Evolutionary conservation across 2,329 filamentous ascomycete genomes (phyloP), one percentile per base, ranked within the genome.

Genomic region (Ophiostoma australiae): DNA sequence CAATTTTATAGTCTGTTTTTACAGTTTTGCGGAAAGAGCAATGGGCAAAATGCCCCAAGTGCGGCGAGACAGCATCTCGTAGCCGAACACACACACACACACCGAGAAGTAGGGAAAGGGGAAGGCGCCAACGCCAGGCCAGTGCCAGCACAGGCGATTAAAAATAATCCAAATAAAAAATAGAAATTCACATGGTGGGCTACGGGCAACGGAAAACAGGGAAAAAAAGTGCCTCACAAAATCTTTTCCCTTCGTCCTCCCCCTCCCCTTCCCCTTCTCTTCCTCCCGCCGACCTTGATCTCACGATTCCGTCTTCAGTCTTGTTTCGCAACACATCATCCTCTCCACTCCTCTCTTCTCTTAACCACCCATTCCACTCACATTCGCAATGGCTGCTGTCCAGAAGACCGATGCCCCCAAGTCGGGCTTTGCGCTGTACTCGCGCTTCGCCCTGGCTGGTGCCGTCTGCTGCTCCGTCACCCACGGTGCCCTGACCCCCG

Each of bases 391-490:
- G 83, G 80, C 83, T 79, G 80, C 83, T 72, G 80, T 82, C 79
- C 79, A 82, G 77, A 78, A 81, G 78, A 79, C 81, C 72, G 80
- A 81, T 71, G 74, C 78, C 74, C 80, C 74, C 67, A 58, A 58
- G 52, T 80, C 79, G 74, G 84, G 84, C 76, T 4, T 93, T 76
- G 84, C 81, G 73, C 92, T 99, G 78, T 98, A 98, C 90, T 92
- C 92, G 78, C 89, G 93, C 84, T 97, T 97, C 86, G 94, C 95
- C 84, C 91, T 99, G 79, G 94, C 95, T 78, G 95, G 95, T 84
- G 95, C 95, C 78, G 85, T 98, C 86, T 97, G 95, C 90, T 99
- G 95, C 84, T 95, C 94, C 78, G 85, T 98, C 84, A 99, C 95
- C 80, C 95, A 99, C 89, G 95, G 94, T 83, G 91, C 87, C 80